Percentiles rank a stretch among this genome's conserved stretches.
phyloP scores from a whole-genome alignment of 2,329 filamentous ascomycete species.

The Microcyclospora tardicrescens region DNA sequence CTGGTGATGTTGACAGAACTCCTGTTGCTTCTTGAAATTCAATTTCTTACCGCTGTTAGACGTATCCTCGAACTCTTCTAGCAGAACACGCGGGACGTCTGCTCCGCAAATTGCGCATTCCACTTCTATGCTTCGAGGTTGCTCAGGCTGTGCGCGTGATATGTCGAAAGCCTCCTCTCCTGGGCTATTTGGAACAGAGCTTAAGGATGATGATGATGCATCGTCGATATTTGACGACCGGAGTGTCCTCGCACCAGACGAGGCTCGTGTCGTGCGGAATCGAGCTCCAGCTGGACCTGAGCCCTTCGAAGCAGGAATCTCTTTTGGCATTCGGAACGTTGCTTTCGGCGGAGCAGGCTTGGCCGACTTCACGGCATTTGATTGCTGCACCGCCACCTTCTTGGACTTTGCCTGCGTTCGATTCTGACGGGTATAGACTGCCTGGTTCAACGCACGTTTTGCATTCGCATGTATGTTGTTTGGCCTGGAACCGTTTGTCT shows the following conservation, averaged over 20 bases:
- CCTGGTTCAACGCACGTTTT: no score
- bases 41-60: conserved; percentile 10
- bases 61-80: conserved; percentile 20
- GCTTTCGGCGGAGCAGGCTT: no score
- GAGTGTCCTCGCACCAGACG: neutral
- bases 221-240: conserved; percentile 1
- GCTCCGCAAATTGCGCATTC: conserved; percentile 17
- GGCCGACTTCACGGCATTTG: no score
- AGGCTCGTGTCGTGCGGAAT: conserved; percentile 1
- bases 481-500: no score
- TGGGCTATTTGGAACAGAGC: neutral
- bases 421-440: no score
- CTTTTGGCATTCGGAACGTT: neutral
- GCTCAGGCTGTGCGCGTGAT: conserved; percentile 4
- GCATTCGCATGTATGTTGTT: no score
- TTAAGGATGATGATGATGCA: neutral
- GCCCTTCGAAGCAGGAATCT: conserved; percentile 1
- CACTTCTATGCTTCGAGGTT: conserved; percentile 1
- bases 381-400: no score
- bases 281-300: conserved; percentile 7
- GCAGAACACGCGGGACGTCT: conserved; percentile 9
- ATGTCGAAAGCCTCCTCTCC: conserved; percentile 6
- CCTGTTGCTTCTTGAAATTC: conserved; percentile 20
- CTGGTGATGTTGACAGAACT: conserved; percentile 23
- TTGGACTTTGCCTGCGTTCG: no score